These are phyloP conservation scores for Pythium vanterpoolii DNA, from an alignment of 352 stramenopile species.

Conservation along the genomic window DNA sequence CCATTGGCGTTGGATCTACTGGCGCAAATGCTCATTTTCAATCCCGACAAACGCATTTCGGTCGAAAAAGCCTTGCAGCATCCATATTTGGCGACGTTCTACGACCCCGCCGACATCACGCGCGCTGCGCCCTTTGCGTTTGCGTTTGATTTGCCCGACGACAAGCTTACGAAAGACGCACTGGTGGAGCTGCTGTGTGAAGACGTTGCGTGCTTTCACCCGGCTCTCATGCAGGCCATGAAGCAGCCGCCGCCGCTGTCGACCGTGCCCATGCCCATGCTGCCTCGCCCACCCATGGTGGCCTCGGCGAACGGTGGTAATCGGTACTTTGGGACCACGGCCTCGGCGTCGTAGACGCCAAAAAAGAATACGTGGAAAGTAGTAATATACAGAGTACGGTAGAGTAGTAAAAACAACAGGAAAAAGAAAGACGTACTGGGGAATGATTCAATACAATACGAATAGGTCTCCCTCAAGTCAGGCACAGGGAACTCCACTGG, in stretches of 20 bases:
- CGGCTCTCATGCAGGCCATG: conserved; percentile 21
- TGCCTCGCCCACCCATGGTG: conserved; percentile 5
- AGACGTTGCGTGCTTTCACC: conserved; percentile 76
- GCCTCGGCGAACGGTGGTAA: not conserved
- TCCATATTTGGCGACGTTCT: conserved; percentile 85
- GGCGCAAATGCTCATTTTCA: conserved; percentile 90
- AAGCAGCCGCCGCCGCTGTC: conserved; percentile 1
- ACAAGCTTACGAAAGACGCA: conserved; percentile 74
- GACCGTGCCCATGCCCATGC: conserved; percentile 2
- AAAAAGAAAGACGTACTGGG: no score
- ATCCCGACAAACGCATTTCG: conserved; percentile 86
- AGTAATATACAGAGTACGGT: not conserved
- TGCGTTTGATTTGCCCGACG: conserved; percentile 75
- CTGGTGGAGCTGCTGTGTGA: conserved; percentile 81
- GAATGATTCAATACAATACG: no score
- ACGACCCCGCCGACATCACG: conserved; percentile 88
- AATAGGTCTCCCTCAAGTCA: no score
- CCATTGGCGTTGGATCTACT: conserved; percentile 86
- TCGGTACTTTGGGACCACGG: conserved; percentile 12
- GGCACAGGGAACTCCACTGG: not conserved
- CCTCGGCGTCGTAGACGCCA: conserved; percentile 8
- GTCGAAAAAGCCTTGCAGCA: conserved; percentile 89
- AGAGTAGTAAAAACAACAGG: no score
- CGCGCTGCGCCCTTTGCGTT: conserved; percentile 61
- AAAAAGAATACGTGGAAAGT: not conserved